Evolutionary conservation across 768 basidiomycete genomes (phyloP), one percentile per base, ranked within the genome.

Genomic region (Suillus discolor): DNA sequence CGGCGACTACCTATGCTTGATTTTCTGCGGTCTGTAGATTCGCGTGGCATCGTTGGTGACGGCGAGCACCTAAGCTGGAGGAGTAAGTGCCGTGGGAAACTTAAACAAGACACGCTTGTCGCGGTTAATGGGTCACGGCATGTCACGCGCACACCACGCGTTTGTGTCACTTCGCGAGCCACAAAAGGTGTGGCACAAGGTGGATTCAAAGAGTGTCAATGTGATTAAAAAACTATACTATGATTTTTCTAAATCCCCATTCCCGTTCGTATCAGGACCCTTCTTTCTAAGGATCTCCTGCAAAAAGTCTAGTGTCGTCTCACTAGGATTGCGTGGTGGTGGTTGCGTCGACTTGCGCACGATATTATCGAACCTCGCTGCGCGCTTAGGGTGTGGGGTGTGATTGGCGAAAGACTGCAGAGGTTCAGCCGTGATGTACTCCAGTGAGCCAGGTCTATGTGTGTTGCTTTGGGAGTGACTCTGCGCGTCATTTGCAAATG

Each of bases 1-100:
- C 89, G 83, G 47, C 89, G 83, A 18, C 77, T 73, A 13, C 80
- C 83, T 20, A 84, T 60, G 53, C 80, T 81, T 45, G 76, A 78
- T 69, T 78, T 77, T 71, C 76, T 73, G 51, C 73, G 75, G 16
- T 69, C 68, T 31, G 70, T 53, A 13, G 67, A 59, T 61, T 71
- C 71, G 61, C 70, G 70, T 28, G 77, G 73, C 77, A 77, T 78
- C 28, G 62, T 47, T 59, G 55, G 63, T 66, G 65, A 68, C 71
- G 62, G 67, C 67, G 62, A 62, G 62, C 61, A 47, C 47, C 25
- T 53, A 38, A 31, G 31, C 23, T 62, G 18, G 36, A 55, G 57
- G 64, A 59, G 9, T 55, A 28, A 15, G 49, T 61, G 47, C 45
- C 68, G 75, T 76, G 71, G 65, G 68, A 75, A 70, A 44, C 65